Percentiles rank a stretch among this genome's conserved stretches.
These are phyloP conservation scores for Plectosphaerella cucumerina DNA, from an alignment of 2,329 filamentous ascomycete genomes.

Conservation along the genomic window DNA sequence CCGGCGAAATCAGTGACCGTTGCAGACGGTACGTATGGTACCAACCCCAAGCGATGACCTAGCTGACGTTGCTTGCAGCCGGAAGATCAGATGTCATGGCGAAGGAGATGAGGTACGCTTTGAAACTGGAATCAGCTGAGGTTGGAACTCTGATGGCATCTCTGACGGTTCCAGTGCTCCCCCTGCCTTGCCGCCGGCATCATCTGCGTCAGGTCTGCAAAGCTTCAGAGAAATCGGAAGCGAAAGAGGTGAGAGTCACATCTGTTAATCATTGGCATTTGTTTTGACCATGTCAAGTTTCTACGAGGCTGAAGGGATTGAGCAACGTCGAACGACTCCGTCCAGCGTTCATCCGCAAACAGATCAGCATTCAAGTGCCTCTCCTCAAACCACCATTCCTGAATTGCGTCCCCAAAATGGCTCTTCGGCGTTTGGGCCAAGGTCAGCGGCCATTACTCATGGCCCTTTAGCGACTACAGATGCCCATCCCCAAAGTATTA, in stretches of 20 bases:
- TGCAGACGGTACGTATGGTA: background rate
- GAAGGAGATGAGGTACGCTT: constrained; percentile 7
- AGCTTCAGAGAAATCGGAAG: constrained; percentile 9
- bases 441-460: background rate
- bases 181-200: constrained; percentile 2
- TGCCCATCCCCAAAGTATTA: background rate
- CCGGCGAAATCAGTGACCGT: background rate
- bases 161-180: constrained; percentile 1
- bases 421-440: background rate
- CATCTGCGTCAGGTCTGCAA: constrained; percentile 6
- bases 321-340: background rate
- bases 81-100: constrained; percentile 11
- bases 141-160: background rate
- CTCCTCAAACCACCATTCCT: background rate
- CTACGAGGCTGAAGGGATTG: constrained; percentile 6
- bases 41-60: background rate
- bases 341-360: background rate
- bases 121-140: too few species aligned
- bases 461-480: background rate
- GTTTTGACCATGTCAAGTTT: background rate
- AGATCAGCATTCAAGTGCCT: background rate
- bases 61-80: background rate
- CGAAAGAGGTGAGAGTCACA: constrained; percentile 7
- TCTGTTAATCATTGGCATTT: background rate
- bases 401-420: background rate